Percentiles rank a stretch among this genome's conserved stretches.
Evolutionary conservation across 2,329 filamentous ascomycete genomes (phyloP).

Genomic region (Fusarium secorum): DNA sequence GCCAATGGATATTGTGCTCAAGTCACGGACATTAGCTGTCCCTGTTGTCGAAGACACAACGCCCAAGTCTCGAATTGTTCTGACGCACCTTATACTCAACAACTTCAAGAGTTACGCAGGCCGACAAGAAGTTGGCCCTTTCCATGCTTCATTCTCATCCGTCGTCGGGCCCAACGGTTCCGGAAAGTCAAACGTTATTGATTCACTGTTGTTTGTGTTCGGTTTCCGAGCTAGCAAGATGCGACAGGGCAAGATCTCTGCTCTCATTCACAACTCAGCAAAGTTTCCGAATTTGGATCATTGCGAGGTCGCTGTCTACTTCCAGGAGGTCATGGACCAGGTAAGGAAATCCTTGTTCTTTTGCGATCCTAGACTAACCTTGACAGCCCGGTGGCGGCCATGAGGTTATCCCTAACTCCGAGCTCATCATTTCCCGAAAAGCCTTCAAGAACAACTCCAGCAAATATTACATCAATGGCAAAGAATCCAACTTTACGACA

Average conservation of each 20-base stretch:
- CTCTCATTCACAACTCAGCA: constrained; percentile 96
- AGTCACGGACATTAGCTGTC: constrained; percentile 76
- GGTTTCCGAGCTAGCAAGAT: constrained; percentile 99
- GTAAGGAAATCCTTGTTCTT: constrained; percentile 48
- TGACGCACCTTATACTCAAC: constrained; percentile 88
- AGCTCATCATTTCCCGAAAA: constrained; percentile 85
- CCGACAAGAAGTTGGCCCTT: constrained; percentile 92
- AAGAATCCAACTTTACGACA: constrained; percentile 88
- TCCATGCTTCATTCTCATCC: constrained; percentile 96
- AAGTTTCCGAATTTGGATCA: constrained; percentile 83
- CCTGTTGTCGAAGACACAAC: constrained; percentile 76
- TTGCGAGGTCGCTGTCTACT: constrained; percentile 97
- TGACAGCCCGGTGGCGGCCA: constrained; percentile 72
- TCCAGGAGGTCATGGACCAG: constrained; percentile 92
- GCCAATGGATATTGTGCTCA: constrained; percentile 93
- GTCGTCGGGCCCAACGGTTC: constrained; percentile 98
- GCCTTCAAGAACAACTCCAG: constrained; percentile 98
- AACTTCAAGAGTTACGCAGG: constrained; percentile 99
- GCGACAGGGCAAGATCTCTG: constrained; percentile 98
- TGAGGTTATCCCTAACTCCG: constrained; percentile 82
- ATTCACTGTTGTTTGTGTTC: constrained; percentile 98
- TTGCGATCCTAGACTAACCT: constrained; percentile 39
- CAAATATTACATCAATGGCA: constrained; percentile 96
- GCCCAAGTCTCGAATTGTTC: constrained; percentile 87
- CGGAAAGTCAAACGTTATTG: constrained; percentile 98